Conservation (phyloP, 805 yeast species). For the Zygotorulaspora florentina region DNA sequence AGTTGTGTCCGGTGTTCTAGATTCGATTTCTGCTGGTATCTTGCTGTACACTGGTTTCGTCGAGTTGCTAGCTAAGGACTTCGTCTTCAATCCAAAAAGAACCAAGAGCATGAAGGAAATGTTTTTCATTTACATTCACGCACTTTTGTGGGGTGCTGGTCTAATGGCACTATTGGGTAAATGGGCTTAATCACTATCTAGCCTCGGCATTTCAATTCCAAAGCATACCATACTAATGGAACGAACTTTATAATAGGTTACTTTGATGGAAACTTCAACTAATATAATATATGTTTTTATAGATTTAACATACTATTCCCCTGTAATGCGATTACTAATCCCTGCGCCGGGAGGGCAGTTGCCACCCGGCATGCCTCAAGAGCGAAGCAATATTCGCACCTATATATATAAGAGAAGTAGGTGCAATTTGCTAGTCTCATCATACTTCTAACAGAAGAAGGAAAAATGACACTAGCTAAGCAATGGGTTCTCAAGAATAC, state of each 20-base stretch:
- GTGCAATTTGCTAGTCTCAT: too few species aligned
- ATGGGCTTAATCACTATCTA: conserved; percentile 50
- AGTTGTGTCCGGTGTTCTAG: conserved; percentile 60
- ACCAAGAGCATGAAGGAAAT: conserved; percentile 42
- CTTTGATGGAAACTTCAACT: too few species aligned
- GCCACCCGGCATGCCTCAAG: too few species aligned
- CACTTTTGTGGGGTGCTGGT: conserved; percentile 55
- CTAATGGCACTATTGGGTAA: conserved; percentile 71
- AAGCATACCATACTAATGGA: too few species aligned
- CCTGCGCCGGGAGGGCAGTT: too few species aligned
- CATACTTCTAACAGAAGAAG: too few species aligned
- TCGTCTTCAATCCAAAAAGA: conserved; percentile 44
- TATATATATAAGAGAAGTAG: too few species aligned
- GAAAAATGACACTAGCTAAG: conserved; percentile 26
- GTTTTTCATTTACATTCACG: conserved; percentile 38
- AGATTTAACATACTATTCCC: too few species aligned
- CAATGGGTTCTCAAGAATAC: conserved; percentile 31
- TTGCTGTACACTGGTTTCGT: conserved; percentile 69
- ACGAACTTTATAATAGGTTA: too few species aligned
- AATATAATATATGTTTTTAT: too few species aligned
- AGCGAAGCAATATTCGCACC: background rate
- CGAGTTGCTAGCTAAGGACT: conserved; percentile 72
- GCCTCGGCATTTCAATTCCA: too few species aligned
- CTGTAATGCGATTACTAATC: too few species aligned
- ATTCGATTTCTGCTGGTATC: conserved; percentile 68